These are phyloP conservation scores for Alisma plantagoaquatica DNA, from an alignment of 106 monocot genomes.

Conservation along the genomic window DNA sequence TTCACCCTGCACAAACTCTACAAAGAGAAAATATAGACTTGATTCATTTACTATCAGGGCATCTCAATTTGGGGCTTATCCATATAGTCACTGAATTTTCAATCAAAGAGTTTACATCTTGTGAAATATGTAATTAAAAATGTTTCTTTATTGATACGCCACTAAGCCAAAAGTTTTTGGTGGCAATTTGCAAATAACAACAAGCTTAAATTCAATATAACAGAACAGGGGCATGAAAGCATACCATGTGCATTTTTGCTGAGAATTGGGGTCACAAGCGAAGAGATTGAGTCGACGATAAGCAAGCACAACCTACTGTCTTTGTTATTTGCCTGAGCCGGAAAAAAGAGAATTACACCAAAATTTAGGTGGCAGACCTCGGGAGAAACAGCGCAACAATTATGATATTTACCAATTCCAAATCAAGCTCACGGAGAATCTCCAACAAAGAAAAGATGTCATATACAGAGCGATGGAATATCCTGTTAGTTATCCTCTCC, in stretches of 20 bases:
- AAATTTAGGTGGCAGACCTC: not conserved
- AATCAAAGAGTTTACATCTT: no score
- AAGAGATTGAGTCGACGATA: constrained; percentile 81
- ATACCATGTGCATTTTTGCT: constrained; percentile 76
- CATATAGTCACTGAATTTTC: no score
- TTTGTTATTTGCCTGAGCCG: constrained; percentile 35
- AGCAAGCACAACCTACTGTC: constrained; percentile 38
- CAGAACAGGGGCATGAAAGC: no score
- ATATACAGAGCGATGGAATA: constrained; percentile 62
- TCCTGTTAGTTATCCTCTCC: constrained; percentile 53
- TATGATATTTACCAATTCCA: constrained; percentile 32
- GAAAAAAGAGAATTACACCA: not conserved
- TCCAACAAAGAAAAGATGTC: constrained; percentile 71
- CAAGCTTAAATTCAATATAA: no score
- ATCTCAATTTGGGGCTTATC: no score
- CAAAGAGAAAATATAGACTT: no score
- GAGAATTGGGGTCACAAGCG: constrained; percentile 58
- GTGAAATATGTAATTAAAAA: no score
- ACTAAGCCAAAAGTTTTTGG: no score
- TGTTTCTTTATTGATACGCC: no score
- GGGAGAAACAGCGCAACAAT: not conserved
- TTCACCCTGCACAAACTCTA: no score
- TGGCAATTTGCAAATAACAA: no score
- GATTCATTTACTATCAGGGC: no score
- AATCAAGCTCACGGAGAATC: constrained; percentile 41